Evolutionary conservation across 768 basidiomycete genomes (phyloP), one percentile per base, ranked within the genome.

Genomic region (Lactarius deliciosus): DNA sequence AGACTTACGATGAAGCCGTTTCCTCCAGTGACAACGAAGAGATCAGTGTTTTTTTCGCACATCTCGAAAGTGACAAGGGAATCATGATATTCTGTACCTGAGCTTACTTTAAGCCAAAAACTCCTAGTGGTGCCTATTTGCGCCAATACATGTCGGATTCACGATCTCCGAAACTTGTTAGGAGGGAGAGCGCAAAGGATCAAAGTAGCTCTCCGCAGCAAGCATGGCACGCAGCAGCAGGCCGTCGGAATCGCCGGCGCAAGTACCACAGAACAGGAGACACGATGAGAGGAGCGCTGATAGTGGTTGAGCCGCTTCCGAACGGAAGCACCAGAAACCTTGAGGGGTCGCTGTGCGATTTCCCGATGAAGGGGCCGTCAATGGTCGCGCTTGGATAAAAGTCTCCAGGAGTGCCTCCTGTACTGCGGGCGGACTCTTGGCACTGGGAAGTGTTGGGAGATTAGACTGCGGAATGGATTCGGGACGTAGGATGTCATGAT

Each of bases 1-100:
- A 25, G 25, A 72, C 81, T 71, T 69, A 85, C 84, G n/a, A 85
- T 81, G 68, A 85, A 85, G 4, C 84, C 84, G 68, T 81, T 74
- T 1, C 84, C 85, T 6, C 85, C 83, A 2, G 81, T 81, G 36
- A 85, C 74, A 30, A 85, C 77, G 57, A 79, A 71, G 20, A 61
- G 71, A 38, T 65, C 64, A 41, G 25, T 36, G 28, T 6, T 25
- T 64, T 36, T 25, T 64, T 36, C 60, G 66, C 68, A 25, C 56
- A 55, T 56, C 5, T 20, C 25, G 34, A 57, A 64, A 32, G 50
- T 15, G 28, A 20, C 15, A 38, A 16, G n/a, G 7, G 36, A 57
- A 3, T 7, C 45, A 11, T 47, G 53, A 3, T 32, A 1, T 7
- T 9, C 8, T 28, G 54, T 18, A 10, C 10, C 22, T 5, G 11